Percentiles rank a stretch among this genome's conserved stretches.
These are phyloP conservation scores for Myxozyma melibiosi DNA, from an alignment of 805 yeast genomes.

Conservation along the genomic window DNA sequence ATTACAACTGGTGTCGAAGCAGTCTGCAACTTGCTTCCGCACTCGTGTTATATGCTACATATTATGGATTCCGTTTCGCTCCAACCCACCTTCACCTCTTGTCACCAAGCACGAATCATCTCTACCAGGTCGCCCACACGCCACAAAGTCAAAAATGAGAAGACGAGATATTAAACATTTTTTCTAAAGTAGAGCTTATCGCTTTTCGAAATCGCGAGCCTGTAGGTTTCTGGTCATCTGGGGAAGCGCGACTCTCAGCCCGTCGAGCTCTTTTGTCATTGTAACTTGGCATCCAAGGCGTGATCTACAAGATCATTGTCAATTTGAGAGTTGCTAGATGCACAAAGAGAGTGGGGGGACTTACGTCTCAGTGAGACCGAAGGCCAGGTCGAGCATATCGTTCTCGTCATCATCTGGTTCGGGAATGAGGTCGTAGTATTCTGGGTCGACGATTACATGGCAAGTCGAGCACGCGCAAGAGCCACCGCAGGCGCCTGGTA, in stretches of 20 bases:
- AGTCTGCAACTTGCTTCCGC: no score
- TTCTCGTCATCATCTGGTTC: conserved; percentile 98
- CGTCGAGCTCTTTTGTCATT: conserved; percentile 89
- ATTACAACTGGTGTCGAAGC: no score
- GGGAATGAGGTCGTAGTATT: conserved; percentile 82
- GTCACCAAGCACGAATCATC: no score
- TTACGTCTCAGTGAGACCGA: conserved; percentile 89
- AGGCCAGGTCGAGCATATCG: conserved; percentile 97
- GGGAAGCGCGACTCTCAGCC: conserved; percentile 91
- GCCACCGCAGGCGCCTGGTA: conserved; percentile 89
- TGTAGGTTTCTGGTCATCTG: conserved; percentile 96
- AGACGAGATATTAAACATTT: no score
- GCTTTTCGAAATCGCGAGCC: conserved; percentile 63
- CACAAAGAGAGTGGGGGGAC: neutral
- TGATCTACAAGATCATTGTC: conserved; percentile 45
- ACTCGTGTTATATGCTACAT: no score
- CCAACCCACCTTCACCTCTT: no score
- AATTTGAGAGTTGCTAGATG: neutral
- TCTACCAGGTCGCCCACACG: no score
- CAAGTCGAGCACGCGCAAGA: conserved; percentile 99
- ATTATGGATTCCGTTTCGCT: no score
- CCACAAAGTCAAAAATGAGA: no score
- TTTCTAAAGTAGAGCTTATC: no score
- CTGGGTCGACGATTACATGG: conserved; percentile 95
- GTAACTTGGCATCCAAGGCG: conserved; percentile 92